phyloP scores from a whole-genome alignment of 2,329 filamentous ascomycete species.

The Trichoderma koningiopsis region DNA sequence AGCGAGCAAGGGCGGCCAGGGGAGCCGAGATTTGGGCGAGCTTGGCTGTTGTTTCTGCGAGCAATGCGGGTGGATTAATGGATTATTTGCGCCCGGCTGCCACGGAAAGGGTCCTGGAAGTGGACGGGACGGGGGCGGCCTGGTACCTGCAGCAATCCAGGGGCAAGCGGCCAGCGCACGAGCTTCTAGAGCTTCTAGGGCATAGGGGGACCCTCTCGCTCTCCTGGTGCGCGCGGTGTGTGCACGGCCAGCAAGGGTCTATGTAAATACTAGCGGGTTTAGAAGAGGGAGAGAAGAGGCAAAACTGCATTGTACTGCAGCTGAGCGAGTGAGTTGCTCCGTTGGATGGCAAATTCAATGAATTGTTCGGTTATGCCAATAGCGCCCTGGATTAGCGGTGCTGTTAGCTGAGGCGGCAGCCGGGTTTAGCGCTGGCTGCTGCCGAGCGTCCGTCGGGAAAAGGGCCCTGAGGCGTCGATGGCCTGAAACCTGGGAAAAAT shows the following conservation, averaged over 20 bases:
- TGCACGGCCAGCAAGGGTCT: neutral
- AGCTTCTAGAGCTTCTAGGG: neutral
- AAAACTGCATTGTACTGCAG: too few species aligned
- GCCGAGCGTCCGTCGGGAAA: neutral
- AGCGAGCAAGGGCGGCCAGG: neutral
- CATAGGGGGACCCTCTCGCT: neutral
- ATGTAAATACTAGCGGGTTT: neutral
- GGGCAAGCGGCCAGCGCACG: neutral
- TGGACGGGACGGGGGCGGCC: too few species aligned
- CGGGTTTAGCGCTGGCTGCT: neutral
- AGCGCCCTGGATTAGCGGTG: neutral
- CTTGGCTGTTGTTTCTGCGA: neutral
- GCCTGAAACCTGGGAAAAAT: neutral
- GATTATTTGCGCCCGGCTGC: neutral
- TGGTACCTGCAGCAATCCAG: constrained; percentile 17
- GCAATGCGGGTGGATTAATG: constrained; percentile 7
- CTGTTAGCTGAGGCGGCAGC: neutral
- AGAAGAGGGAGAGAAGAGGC: neutral
- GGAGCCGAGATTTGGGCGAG: constrained; percentile 1
- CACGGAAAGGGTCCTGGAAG: neutral
- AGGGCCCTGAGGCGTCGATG: neutral
- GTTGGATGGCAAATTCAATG: neutral
- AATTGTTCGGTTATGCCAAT: neutral
- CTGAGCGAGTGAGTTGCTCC: neutral
- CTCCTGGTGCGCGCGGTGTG: neutral